phyloP scores from a whole-genome alignment of 1,139 yeast genomes.

The Chernovozyma aurita region DNA sequence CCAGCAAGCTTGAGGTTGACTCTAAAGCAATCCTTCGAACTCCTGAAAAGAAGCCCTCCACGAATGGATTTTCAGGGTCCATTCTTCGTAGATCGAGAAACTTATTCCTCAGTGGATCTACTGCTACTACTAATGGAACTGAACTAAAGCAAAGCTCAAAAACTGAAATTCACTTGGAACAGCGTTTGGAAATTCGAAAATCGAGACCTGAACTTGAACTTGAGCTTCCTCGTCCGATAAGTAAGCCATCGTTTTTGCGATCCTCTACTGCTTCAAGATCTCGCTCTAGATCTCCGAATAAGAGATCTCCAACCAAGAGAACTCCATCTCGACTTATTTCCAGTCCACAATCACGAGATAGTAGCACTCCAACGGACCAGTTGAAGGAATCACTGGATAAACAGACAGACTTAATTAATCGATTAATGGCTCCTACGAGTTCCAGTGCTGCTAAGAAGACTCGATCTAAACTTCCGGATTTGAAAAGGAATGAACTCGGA shows the following conservation, averaged over 20 bases:
- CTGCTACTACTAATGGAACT: neutral
- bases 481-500: conserved; percentile 8
- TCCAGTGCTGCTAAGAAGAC: conserved; percentile 26
- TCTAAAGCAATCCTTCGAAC: neutral
- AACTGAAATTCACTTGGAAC: neutral
- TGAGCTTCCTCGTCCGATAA: conserved; percentile 2
- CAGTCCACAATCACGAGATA: conserved; percentile 1
- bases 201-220: conserved; percentile 1
- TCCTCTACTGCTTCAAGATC: conserved; percentile 1
- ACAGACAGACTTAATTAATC: conserved; percentile 13
- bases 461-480: conserved; percentile 6
- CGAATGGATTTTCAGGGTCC: conserved; percentile 8
- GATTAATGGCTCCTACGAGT: conserved; percentile 26
- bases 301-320: neutral
- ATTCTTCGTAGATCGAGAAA: conserved; percentile 15
- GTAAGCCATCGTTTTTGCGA: neutral
- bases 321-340: neutral
- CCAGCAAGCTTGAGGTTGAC: neutral
- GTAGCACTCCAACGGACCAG: neutral
- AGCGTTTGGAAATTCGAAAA: neutral
- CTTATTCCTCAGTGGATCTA: conserved; percentile 9
- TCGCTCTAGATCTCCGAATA: conserved; percentile 2
- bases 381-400: conserved; percentile 1
- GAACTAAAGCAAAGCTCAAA: neutral
- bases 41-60: conserved; percentile 3